A percentile compares a stretch with the other conserved stretches of the same genome.
These are phyloP conservation scores for Angomonas deanei DNA, from an alignment of 208 protist genomes.

Conservation along the genomic window DNA sequence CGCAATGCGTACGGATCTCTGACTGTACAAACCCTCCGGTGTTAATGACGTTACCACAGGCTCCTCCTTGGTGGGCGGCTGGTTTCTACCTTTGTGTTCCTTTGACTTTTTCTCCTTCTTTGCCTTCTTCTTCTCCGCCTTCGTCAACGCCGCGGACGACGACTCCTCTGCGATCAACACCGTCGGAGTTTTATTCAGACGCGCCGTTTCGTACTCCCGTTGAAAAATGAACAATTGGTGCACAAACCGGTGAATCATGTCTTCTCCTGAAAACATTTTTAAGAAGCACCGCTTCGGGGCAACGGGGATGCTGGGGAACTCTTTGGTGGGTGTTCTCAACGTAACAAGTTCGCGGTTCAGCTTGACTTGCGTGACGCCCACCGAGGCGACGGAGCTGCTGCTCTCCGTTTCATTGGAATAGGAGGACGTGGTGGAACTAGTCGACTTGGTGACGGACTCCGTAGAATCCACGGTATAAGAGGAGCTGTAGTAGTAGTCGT, in stretches of 20 bases:
- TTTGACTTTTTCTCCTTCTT: background rate
- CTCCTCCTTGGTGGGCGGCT: background rate
- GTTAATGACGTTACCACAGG: constrained; percentile 13
- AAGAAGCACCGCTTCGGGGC: constrained; percentile 47
- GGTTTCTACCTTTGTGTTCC: constrained; percentile 6
- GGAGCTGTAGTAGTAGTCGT: background rate
- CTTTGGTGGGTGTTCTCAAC: constrained; percentile 27
- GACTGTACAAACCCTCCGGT: constrained; percentile 29
- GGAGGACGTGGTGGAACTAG: constrained; percentile 15
- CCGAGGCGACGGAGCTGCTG: constrained; percentile 1
- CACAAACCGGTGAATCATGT: constrained; percentile 42
- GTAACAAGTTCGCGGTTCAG: constrained; percentile 36
- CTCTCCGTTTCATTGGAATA: constrained; percentile 14
- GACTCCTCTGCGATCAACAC: background rate
- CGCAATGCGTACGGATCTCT: constrained; percentile 34
- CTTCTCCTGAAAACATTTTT: constrained; percentile 19
- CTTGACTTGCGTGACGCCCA: background rate
- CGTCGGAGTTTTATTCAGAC: background rate
- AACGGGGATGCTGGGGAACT: constrained; percentile 21
- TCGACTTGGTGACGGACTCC: constrained; percentile 3
- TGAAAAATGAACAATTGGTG: constrained; percentile 40
- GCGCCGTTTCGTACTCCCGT: constrained; percentile 17
- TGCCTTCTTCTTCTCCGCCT: constrained; percentile 1
- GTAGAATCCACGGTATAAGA: too few relatives aligned
- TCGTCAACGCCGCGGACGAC: background rate